Evolutionary conservation across 1,139 yeast species (phyloP).

Genomic region (Saccharomycopsis crataegensis): DNA sequence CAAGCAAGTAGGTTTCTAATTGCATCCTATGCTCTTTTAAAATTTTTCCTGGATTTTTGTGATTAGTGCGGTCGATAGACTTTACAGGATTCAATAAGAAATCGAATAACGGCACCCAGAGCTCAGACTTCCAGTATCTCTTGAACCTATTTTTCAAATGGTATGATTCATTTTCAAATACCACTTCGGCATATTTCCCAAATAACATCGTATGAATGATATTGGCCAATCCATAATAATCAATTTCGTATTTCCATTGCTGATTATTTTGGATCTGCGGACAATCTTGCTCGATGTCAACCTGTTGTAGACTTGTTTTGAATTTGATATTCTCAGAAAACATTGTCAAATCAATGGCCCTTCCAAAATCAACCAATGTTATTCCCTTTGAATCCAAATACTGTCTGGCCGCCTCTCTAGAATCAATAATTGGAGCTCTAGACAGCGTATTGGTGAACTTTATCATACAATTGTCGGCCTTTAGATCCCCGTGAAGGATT

Average conservation of each 20-base stretch:
- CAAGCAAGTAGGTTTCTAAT: constrained; percentile 41
- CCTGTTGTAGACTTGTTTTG: constrained; percentile 49
- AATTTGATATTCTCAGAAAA: constrained; percentile 47
- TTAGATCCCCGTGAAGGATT: constrained; percentile 78
- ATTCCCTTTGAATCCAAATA: constrained; percentile 51
- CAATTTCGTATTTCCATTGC: constrained; percentile 78
- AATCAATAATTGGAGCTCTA: background rate
- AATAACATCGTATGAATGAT: constrained; percentile 66
- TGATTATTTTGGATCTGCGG: constrained; percentile 55
- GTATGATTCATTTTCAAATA: constrained; percentile 23
- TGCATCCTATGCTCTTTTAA: constrained; percentile 33
- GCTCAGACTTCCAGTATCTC: constrained; percentile 68
- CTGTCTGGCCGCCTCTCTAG: constrained; percentile 22
- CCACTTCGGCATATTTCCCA: constrained; percentile 49
- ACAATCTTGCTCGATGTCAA: constrained; percentile 54
- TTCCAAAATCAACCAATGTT: constrained; percentile 73
- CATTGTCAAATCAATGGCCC: constrained; percentile 65
- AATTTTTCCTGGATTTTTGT: constrained; percentile 21
- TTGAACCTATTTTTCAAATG: constrained; percentile 44
- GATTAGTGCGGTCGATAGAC: constrained; percentile 24
- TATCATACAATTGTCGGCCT: constrained; percentile 84
- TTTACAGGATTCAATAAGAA: constrained; percentile 51
- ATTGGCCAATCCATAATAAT: constrained; percentile 78
- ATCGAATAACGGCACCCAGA: constrained; percentile 69
- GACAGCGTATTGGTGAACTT: constrained; percentile 30